Conservation (phyloP, 2,329 filamentous ascomycete species). For the Raffaelea ambrosiae region DNA sequence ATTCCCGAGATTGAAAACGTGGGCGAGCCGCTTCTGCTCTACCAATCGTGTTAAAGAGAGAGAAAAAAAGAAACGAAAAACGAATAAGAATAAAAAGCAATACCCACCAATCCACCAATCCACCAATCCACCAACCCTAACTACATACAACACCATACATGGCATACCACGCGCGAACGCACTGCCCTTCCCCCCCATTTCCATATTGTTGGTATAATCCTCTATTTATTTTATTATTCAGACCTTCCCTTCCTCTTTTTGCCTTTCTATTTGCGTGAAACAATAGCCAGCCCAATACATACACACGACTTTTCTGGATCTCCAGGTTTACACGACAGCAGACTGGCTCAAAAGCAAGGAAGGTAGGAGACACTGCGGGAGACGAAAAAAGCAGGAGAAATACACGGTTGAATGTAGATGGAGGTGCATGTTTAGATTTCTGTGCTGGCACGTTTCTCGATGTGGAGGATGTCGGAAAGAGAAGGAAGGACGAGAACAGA, state of each 20-base stretch:
- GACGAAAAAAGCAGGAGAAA: background rate
- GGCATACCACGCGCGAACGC: background rate
- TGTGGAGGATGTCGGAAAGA: background rate
- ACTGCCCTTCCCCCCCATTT: background rate
- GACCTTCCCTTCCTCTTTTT: background rate
- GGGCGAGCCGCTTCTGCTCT: constrained; percentile 88
- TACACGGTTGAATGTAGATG: background rate
- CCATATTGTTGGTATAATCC: background rate
- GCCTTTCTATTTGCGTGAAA: constrained; percentile 4
- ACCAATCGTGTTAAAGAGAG: constrained; percentile 56
- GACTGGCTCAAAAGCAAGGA: constrained; percentile 1
- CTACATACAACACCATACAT: background rate
- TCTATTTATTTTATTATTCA: constrained; percentile 1
- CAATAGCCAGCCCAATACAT: too few species aligned
- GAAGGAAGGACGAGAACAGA: background rate
- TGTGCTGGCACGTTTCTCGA: background rate
- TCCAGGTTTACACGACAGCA: too few species aligned
- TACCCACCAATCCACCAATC: background rate
- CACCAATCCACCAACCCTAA: background rate
- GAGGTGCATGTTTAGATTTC: background rate
- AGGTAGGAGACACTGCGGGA: background rate
- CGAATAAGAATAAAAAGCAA: background rate
- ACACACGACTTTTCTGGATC: too few species aligned
- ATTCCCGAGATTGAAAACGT: constrained; percentile 99
- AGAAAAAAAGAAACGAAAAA: background rate